These are phyloP conservation scores for Elsinoe arachidis DNA, from an alignment of 2,329 filamentous ascomycete genomes.

Conservation along the genomic window DNA sequence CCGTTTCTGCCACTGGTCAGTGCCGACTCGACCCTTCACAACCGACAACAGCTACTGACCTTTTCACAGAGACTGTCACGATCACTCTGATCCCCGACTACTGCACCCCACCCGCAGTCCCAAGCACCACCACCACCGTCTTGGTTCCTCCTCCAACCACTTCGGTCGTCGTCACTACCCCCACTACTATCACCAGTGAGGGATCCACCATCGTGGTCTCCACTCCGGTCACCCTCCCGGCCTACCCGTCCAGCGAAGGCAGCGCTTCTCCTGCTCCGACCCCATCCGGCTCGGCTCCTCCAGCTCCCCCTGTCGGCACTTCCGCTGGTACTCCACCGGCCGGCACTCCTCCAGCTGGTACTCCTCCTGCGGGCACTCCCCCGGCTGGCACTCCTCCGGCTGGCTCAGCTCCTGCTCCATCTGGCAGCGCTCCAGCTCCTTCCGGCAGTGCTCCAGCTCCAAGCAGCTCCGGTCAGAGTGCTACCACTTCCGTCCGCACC, in stretches of 20 bases:
- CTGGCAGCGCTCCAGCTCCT: neutral
- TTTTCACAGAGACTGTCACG: slow-evolving; percentile 8
- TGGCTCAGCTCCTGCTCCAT: neutral
- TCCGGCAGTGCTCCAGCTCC: neutral
- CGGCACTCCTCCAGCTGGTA: neutral
- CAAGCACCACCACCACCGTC: neutral
- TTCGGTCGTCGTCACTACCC: slow-evolving; percentile 7
- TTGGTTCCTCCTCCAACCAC: slow-evolving; percentile 1
- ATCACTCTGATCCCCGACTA: slow-evolving; percentile 10
- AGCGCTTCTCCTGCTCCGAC: slow-evolving; percentile 3
- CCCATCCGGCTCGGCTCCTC: neutral
- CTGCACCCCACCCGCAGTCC: neutral
- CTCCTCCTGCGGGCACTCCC: neutral
- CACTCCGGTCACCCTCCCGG: slow-evolving; percentile 4
- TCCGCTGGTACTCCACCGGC: slow-evolving; percentile 8
- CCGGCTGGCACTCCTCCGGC: neutral
- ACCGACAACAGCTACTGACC: neutral
- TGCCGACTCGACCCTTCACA: neutral
- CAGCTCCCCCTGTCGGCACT: slow-evolving; percentile 1
- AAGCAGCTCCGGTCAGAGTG: neutral
- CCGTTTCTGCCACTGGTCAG: slow-evolving; percentile 11
- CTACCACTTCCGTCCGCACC: neutral
- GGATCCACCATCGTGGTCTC: slow-evolving; percentile 12
- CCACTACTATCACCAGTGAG: slow-evolving; percentile 5
- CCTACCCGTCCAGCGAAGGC: slow-evolving; percentile 11